A percentile compares a stretch with the other conserved stretches of the same genome.
Evolutionary conservation across 2,329 filamentous ascomycete genomes (phyloP).

Genomic region (Bertia moriformis): DNA sequence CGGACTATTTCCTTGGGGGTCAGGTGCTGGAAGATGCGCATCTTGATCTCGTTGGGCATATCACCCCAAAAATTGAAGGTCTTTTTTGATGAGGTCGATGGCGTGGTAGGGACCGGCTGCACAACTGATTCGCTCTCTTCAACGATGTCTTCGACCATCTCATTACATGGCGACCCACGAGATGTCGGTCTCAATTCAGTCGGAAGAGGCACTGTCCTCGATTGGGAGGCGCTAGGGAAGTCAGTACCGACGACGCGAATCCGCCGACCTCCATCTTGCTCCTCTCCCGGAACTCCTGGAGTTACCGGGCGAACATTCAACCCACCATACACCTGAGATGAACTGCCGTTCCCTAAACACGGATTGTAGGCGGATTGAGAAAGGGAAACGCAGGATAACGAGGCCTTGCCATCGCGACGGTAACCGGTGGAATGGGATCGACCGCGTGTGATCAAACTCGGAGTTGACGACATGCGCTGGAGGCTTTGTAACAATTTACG

Average conservation of each 20-base stretch:
- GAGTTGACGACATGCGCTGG: slow-evolving; percentile 69
- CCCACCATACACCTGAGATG: not conserved
- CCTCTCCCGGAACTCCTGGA: not conserved
- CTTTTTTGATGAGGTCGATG: slow-evolving; percentile 26
- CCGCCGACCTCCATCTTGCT: not conserved
- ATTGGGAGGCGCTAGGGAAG: not conserved
- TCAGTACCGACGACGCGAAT: not conserved
- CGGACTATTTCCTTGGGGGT: slow-evolving; percentile 68
- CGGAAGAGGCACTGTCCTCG: not conserved
- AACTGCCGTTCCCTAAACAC: not conserved
- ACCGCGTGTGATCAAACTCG: slow-evolving; percentile 50
- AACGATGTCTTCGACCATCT: slow-evolving; percentile 9
- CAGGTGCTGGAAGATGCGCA: slow-evolving; percentile 64
- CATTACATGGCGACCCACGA: not conserved
- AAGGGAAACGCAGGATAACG: slow-evolving; percentile 39
- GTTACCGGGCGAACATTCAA: not conserved
- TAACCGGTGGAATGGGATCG: slow-evolving; percentile 54
- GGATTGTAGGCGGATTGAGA: slow-evolving; percentile 15
- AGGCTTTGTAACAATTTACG: slow-evolving; percentile 59
- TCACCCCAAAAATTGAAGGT: slow-evolving; percentile 60
- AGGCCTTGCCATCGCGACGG: slow-evolving; percentile 42
- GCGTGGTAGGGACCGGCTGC: slow-evolving; percentile 47
- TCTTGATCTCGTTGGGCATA: slow-evolving; percentile 69
- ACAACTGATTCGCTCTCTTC: slow-evolving; percentile 25
- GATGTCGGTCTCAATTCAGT: not conserved